phyloP scores from a whole-genome alignment of 306 rosid genomes.

The Datisca glomerata region DNA sequence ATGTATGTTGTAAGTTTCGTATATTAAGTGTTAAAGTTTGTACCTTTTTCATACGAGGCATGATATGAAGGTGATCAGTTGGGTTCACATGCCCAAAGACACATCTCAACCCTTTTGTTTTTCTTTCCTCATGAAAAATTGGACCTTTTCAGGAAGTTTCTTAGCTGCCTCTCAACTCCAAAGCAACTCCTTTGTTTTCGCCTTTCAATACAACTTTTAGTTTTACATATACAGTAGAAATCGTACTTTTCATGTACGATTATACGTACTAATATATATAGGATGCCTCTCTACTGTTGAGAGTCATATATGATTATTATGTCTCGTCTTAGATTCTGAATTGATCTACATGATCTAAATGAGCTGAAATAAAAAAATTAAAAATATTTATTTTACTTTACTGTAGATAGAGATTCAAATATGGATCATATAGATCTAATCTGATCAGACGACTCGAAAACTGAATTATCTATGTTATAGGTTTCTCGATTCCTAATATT shows the following conservation, averaged over 20 bases:
- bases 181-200: slow-evolving; percentile 18
- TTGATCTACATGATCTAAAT: too few relatives aligned
- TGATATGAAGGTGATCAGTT: slow-evolving; percentile 12
- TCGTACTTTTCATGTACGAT: slow-evolving; percentile 19
- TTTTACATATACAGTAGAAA: background rate
- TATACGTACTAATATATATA: slow-evolving; percentile 14
- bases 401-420: too few relatives aligned
- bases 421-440: too few relatives aligned
- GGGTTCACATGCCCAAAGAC: slow-evolving; percentile 20
- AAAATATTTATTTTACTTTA: too few relatives aligned
- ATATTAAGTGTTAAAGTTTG: slow-evolving; percentile 6
- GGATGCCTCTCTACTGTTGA: too few relatives aligned
- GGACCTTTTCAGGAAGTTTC: slow-evolving; percentile 37
- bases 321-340: too few relatives aligned
- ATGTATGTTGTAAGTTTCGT: slow-evolving; percentile 27
- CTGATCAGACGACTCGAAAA: too few relatives aligned
- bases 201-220: slow-evolving; percentile 1
- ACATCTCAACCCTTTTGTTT: slow-evolving; percentile 6
- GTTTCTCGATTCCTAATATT: too few relatives aligned
- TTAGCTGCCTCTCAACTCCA: slow-evolving; percentile 10
- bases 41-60: background rate
- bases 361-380: too few relatives aligned
- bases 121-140: slow-evolving; percentile 7
- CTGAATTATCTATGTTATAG: too few relatives aligned
- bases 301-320: too few relatives aligned